Percentiles rank a stretch among this genome's conserved stretches.
phyloP scores from a whole-genome alignment of 306 rosid species.

The Acmispon strigosus region DNA sequence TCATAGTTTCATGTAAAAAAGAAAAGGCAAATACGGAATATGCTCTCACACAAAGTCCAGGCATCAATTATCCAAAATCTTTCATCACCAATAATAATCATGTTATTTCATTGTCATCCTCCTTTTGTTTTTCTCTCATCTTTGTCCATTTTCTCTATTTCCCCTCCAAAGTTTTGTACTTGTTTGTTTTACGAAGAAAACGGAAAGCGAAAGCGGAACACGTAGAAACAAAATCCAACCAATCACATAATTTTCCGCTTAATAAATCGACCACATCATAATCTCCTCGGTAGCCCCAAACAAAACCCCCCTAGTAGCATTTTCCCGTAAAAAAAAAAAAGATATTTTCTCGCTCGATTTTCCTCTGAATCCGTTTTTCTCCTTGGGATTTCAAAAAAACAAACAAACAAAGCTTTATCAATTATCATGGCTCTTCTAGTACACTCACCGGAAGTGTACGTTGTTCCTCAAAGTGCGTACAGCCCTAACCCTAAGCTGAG shows the following conservation, averaged over 20 bases:
- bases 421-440: slow-evolving; percentile 51
- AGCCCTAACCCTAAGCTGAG: slow-evolving; percentile 30
- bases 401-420: neutral
- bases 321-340: slow-evolving; percentile 8
- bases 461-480: slow-evolving; percentile 12
- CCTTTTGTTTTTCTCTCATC: neutral
- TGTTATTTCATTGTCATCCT: neutral
- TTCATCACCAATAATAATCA: neutral
- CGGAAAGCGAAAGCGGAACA: neutral
- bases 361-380: slow-evolving; percentile 1
- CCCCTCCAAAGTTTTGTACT: neutral
- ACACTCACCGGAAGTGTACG: slow-evolving; percentile 38
- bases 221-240: neutral
- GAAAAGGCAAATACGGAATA: neutral
- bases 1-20: too few relatives aligned
- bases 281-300: neutral
- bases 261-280: neutral
- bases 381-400: neutral
- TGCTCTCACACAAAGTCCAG: neutral
- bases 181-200: neutral
- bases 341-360: slow-evolving; percentile 1
- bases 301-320: neutral
- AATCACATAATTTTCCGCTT: neutral
- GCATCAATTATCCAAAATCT: neutral
- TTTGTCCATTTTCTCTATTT: neutral